Base-by-base conservation (phyloP, 164 flowering plant genomes). In the Vitis rotundifolia region DNA sequence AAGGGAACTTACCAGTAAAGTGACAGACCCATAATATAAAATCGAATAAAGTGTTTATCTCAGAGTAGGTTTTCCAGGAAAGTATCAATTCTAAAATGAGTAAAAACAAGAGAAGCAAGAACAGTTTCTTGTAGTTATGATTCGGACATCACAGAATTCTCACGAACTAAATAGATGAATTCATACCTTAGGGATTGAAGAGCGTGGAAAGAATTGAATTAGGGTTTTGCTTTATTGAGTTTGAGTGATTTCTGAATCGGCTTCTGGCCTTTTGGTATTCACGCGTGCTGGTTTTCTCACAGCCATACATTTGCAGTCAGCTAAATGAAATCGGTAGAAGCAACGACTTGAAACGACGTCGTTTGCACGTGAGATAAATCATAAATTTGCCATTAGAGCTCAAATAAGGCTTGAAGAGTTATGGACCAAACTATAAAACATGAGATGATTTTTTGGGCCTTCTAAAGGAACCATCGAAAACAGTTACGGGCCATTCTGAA, bases 141-240 rank as follows among this genome's bases (percentile, higher is more conserved):
- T 16, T 15, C 19, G 48, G 63, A 56, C 44, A 47, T 47, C 16
- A 22, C 10, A 22, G 51, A 61, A 13, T 57, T 64, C 18, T 14
- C 13, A 54, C 49, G 37, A 31, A 28, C 19, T n/a, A 49, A 44
- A 60, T 67, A 48, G 65, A 50, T 15, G 65, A 50, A 64, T 16
- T 73, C 71, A 28, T 75, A 76, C 75, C 82, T 68, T 68, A 69
- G 68, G 11, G 70, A 72, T 63, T 63, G 72, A 74, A 50, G 50
- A 64, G 57, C 9, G 10, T 22, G 37, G 54, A 44, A 54, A 12
- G 57, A 22, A 28, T 12, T 3, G 18, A 48, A 52, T 9, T 49
- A 29, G 1, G 57, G 64, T 50, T 61, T 49, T 5, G 15, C 50
- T 63, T 6, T 48, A 5, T 13, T 14, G 26, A 47, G 63, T 14